A percentile compares a stretch with the other conserved stretches of the same genome.
phyloP scores from a whole-genome alignment of 2,329 filamentous ascomycete genomes.

The Pseudonectria buxi region DNA sequence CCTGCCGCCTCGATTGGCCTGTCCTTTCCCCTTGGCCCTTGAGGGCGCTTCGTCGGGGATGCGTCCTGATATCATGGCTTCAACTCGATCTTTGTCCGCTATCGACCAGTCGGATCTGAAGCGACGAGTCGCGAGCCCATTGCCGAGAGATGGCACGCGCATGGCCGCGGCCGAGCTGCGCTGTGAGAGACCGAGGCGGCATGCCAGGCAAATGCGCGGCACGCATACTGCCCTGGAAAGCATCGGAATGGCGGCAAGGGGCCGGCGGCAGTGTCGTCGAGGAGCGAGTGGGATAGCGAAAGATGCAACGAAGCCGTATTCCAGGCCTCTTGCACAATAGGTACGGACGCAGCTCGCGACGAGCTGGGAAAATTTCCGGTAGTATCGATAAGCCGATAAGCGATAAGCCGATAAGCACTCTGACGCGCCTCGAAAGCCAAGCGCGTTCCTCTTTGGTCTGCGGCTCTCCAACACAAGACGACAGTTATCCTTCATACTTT shows the following conservation, averaged over 20 bases:
- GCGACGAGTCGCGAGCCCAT: slow-evolving; percentile 9
- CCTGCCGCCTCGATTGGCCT: too few relatives aligned
- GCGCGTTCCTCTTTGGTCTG: too few relatives aligned
- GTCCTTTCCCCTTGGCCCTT: not conserved
- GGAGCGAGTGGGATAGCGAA: not conserved
- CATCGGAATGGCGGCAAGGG: slow-evolving; percentile 21
- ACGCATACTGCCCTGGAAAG: slow-evolving; percentile 27
- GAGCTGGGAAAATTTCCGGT: too few relatives aligned
- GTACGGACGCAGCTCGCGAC: too few relatives aligned
- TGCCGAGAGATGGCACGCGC: slow-evolving; percentile 6
- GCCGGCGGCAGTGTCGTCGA: not conserved
- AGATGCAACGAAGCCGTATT: too few relatives aligned
- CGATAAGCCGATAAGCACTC: not conserved
- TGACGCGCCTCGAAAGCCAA: not conserved
- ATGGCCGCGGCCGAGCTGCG: slow-evolving; percentile 10
- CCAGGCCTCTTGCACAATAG: too few relatives aligned
- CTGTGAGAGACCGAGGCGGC: slow-evolving; percentile 24
- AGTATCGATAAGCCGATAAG: too few relatives aligned
- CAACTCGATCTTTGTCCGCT: slow-evolving; percentile 17
- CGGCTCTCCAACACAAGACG: too few relatives aligned
- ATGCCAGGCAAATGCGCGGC: slow-evolving; percentile 29
- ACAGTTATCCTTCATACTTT: too few relatives aligned
- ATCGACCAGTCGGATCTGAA: slow-evolving; percentile 18
- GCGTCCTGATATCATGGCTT: slow-evolving; percentile 14
- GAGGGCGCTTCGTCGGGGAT: too few relatives aligned